Evolutionary conservation across 352 stramenopile genomes (phyloP).

Genomic region (Phytophthora agathidicida): DNA sequence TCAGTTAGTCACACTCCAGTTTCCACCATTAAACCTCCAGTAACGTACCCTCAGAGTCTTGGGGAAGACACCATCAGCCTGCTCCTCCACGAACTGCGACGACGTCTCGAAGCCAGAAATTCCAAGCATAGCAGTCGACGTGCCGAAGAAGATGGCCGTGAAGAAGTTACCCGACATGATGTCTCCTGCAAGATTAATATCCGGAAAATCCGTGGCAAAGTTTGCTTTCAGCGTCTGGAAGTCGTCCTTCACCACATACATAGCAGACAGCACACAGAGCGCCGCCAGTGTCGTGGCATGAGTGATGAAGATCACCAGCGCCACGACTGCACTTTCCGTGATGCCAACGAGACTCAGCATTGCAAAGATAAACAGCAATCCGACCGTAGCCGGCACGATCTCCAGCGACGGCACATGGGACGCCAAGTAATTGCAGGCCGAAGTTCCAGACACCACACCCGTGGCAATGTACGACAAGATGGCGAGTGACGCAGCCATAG

Average conservation of each 20-base stretch:
- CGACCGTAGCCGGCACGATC: constrained; percentile 80
- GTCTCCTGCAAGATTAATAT: constrained; percentile 87
- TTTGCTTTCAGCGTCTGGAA: constrained; percentile 83
- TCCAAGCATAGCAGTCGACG: constrained; percentile 93
- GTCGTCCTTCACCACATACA: constrained; percentile 86
- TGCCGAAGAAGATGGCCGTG: constrained; percentile 92
- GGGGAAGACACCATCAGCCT: constrained; percentile 94
- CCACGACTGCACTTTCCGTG: constrained; percentile 91
- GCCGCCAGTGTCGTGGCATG: constrained; percentile 87
- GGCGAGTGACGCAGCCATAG: constrained; percentile 92
- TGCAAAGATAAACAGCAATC: constrained; percentile 93
- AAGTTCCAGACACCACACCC: constrained; percentile 88
- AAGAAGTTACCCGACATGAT: constrained; percentile 82
- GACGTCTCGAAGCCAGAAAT: constrained; percentile 95
- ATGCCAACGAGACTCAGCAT: constrained; percentile 92
- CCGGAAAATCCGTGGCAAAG: constrained; percentile 84
- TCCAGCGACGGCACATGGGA: constrained; percentile 76
- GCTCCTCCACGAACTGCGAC: constrained; percentile 95
- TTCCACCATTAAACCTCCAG: neutral
- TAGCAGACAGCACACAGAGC: constrained; percentile 78
- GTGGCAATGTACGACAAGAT: constrained; percentile 98
- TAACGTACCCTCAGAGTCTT: constrained; percentile 88
- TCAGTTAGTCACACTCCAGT: constrained; percentile 2
- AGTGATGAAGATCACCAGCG: constrained; percentile 91
- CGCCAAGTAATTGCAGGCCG: constrained; percentile 87